Percentiles rank a stretch among this genome's conserved stretches.
Conservation (phyloP, 2,329 filamentous ascomycete genomes). For the Ceratocystis lukuohia region DNA sequence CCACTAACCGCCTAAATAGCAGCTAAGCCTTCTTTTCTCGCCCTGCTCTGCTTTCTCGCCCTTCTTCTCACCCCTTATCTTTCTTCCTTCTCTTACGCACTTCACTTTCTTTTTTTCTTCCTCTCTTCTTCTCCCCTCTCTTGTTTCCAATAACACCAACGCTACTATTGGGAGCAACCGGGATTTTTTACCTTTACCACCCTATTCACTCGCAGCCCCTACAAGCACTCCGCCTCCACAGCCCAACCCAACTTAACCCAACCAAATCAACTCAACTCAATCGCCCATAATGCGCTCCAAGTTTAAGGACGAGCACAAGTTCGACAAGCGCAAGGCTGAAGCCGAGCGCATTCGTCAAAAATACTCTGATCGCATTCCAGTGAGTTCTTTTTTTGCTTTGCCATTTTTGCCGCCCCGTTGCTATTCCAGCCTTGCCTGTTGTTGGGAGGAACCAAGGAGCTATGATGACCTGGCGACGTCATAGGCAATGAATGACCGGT, state of each 20-base stretch:
- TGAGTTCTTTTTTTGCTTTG: constrained; percentile 40
- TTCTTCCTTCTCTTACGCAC: constrained; percentile 4
- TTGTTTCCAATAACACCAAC: neutral
- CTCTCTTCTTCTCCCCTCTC: neutral
- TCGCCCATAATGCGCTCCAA: constrained; percentile 77
- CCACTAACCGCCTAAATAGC: neutral
- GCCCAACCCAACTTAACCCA: neutral
- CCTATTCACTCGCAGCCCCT: neutral
- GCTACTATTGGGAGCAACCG: neutral
- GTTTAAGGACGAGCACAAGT: constrained; percentile 99
- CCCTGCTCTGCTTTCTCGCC: neutral
- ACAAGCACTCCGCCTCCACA: neutral
- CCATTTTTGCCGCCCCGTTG: constrained; percentile 10
- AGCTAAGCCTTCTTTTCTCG: neutral
- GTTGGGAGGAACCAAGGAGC: neutral
- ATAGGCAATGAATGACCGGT: neutral
- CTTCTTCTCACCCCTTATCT: neutral
- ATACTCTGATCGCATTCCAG: constrained; percentile 94
- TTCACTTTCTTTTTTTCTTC: neutral
- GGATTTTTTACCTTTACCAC: neutral
- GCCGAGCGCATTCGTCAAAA: constrained; percentile 98
- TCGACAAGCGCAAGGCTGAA: constrained; percentile 99
- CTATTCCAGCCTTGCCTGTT: too few relatives aligned
- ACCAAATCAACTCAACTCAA: neutral
- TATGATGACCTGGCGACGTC: constrained; percentile 8